These are phyloP conservation scores for Amyloporia xantha DNA, from an alignment of 768 basidiomycete species.

Conservation along the genomic window DNA sequence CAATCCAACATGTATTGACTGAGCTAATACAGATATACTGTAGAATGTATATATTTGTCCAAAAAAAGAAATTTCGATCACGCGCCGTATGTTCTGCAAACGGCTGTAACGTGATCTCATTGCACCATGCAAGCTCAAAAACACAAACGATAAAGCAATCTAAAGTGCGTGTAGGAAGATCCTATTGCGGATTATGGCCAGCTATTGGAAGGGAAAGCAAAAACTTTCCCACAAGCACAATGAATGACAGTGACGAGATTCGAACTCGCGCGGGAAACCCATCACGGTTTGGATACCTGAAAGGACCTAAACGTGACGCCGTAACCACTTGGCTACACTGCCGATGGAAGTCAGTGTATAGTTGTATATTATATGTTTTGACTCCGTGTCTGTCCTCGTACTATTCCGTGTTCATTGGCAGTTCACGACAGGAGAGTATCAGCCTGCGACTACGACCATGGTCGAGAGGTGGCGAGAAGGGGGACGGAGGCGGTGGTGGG, in stretches of 20 bases:
- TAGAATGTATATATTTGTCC: no score
- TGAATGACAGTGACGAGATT: slow-evolving; percentile 56
- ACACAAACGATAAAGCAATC: background rate
- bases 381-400: no score
- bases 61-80: no score
- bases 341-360: slow-evolving; percentile 16
- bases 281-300: slow-evolving; percentile 37
- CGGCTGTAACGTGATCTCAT: background rate
- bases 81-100: no score
- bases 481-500: background rate
- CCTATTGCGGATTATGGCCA: no score
- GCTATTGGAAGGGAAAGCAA: no score
- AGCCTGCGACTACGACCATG: background rate
- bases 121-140: background rate
- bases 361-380: background rate
- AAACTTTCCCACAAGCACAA: no score
- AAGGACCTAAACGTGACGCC: slow-evolving; percentile 49
- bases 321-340: slow-evolving; percentile 57
- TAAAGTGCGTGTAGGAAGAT: no score
- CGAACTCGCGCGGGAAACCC: slow-evolving; percentile 55
- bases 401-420: no score
- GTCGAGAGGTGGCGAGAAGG: background rate
- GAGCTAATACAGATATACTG: no score
- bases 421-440: no score
- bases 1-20: no score